Conservation (phyloP, 2,329 filamentous ascomycete species). For the Stagonosporopsis cucurbitacearum region DNA sequence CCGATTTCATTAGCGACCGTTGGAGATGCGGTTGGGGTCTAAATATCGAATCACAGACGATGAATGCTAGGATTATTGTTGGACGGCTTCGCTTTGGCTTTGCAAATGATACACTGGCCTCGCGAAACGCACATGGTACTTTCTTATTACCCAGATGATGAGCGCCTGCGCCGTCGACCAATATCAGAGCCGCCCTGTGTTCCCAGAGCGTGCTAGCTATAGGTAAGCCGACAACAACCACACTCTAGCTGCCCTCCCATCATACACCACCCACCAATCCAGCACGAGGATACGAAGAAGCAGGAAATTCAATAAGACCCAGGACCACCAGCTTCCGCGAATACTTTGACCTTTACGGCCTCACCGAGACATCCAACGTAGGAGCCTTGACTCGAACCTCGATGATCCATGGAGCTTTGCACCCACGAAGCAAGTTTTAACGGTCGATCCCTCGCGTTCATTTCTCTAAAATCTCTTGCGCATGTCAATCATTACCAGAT, state of each 20-base stretch:
- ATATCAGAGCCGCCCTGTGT: neutral
- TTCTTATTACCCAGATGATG: neutral
- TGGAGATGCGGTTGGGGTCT: conserved; percentile 5
- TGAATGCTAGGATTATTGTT: neutral
- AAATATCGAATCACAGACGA: conserved; percentile 1
- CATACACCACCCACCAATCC: neutral
- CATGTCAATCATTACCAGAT: conserved; percentile 9
- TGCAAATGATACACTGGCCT: neutral
- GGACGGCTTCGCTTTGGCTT: neutral
- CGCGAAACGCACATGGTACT: neutral
- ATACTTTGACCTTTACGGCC: conserved; percentile 10
- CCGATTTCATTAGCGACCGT: conserved; percentile 16
- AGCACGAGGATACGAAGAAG: neutral
- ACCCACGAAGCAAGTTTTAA: conserved; percentile 5
- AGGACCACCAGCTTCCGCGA: neutral
- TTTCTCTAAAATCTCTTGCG: neutral
- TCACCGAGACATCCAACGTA: conserved; percentile 10
- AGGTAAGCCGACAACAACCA: neutral
- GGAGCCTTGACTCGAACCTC: neutral
- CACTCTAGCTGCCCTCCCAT: neutral
- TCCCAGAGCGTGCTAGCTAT: neutral
- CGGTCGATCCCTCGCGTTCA: conserved; percentile 9
- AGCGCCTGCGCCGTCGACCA: neutral
- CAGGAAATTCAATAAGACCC: neutral
- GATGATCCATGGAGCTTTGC: conserved; percentile 5